Base-by-base conservation (phyloP, 148 eudicot species). In the Limonium bicolor region DNA sequence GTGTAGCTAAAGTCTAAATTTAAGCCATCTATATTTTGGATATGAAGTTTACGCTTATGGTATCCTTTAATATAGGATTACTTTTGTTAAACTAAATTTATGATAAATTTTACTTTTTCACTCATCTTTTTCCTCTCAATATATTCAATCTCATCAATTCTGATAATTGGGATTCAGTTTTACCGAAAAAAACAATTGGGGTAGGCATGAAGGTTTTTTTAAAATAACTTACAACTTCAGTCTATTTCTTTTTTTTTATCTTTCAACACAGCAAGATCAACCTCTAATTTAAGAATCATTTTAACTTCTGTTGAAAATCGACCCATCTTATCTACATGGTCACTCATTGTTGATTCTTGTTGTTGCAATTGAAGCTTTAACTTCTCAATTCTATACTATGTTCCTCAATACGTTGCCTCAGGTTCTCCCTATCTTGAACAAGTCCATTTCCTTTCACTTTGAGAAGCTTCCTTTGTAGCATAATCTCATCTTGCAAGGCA, bases 371-470 rank as follows among this genome's bases (percentile, higher is more conserved):
- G 82, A 32, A 58, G 28, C 61, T 69, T 77, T 62, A 90, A 54
- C 46, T 54, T 76, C 55, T 84, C 80, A 27, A 80, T 76, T 84
- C 77, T 35, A 82, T 53, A 46, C 55, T 72, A 69, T 78, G 75
- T 63, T 76, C 99, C 50, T 71, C 81, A 51, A 80, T 49, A 44
- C 51, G 67, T 52, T 69, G 71, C 64, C 73, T 90, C 70, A 80
- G 50, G 53, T 72, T 80, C 64, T 90, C 99, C 51, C 93, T 57
- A 32, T 90, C 99, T 65, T 90, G 99, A 51, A 80, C 81, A 36
- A 90, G 74, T 42, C 99, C 99, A 69, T 90, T 90, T 32, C 99
- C 99, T 53, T 90, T 80, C 74, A 20, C 26, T 35, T 33, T 60
- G 26, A 30, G 82, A 70, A 51, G 73, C 70, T 56, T 73, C 71